A percentile compares a stretch with the other conserved stretches of the same genome.
Conservation (phyloP, 2,329 filamentous ascomycete species). For the Phialophora expanda region DNA sequence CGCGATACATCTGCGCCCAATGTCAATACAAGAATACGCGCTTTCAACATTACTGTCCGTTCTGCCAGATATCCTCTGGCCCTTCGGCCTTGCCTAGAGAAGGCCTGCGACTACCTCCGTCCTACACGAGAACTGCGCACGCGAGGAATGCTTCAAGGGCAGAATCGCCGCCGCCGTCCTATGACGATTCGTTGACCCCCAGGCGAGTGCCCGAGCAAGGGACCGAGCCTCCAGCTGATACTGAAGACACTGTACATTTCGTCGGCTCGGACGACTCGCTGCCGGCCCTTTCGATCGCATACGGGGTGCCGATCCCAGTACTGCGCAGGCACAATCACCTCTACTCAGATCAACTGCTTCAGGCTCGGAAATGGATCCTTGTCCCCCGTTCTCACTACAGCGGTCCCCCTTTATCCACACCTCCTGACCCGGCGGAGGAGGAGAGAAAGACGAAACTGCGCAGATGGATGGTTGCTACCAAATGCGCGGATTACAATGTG, state of each 20-base stretch:
- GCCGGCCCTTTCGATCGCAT: conserved; percentile 70
- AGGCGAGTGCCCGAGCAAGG: conserved; percentile 16
- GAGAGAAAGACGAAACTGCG: conserved; percentile 73
- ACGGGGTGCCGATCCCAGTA: conserved; percentile 67
- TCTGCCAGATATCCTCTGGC: conserved; percentile 72
- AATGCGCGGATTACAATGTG: conserved; percentile 66
- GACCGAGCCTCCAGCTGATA: conserved; percentile 18
- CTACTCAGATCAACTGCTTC: conserved; percentile 71
- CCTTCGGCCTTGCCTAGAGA: conserved; percentile 65
- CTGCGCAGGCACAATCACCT: conserved; percentile 72
- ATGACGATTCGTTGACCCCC: conserved; percentile 25
- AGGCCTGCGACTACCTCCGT: conserved; percentile 58
- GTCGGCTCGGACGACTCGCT: conserved; percentile 74
- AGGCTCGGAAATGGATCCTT: conserved; percentile 70
- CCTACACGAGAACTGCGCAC: conserved; percentile 36
- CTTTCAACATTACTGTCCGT: conserved; percentile 72
- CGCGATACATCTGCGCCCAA: conserved; percentile 70
- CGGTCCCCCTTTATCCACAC: conserved; percentile 49
- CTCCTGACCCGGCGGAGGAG: conserved; percentile 63
- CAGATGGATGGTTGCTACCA: conserved; percentile 79
- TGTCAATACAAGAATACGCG: conserved; percentile 72
- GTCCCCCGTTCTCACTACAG: conserved; percentile 75
- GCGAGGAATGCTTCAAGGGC: conserved; percentile 6
- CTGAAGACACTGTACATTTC: conserved; percentile 72
- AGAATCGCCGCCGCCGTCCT: conserved; percentile 28